phyloP scores from a whole-genome alignment of 495 filamentous ascomycete species.

The Daldinia grandis region DNA sequence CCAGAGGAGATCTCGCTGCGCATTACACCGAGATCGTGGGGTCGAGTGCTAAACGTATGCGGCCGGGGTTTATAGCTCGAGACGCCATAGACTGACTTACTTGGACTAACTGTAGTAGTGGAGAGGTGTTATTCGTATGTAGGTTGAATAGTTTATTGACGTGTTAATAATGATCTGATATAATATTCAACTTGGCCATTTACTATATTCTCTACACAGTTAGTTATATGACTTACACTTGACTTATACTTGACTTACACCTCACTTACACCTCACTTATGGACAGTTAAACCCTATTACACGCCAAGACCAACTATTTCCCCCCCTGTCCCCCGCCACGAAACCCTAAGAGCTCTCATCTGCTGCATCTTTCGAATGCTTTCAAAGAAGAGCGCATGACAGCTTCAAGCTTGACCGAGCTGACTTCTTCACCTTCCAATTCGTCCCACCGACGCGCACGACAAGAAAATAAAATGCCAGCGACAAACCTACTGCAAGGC shows the following conservation, averaged over 20 bases:
- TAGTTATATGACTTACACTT: too few relatives aligned
- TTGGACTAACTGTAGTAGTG: neutral
- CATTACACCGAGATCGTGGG: conserved; percentile 43
- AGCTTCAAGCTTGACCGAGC: conserved; percentile 8
- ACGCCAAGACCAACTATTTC: neutral
- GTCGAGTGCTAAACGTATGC: conserved; percentile 20
- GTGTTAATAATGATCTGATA: too few relatives aligned
- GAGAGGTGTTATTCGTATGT: neutral
- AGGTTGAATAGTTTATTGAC: neutral
- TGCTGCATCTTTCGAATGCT: neutral
- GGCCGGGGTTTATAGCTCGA: conserved; percentile 12
- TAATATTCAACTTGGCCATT: too few relatives aligned
- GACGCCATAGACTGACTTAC: neutral
- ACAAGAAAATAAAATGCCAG: conserved; percentile 51
- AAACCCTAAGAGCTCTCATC: conserved; percentile 7
- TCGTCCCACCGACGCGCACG: conserved; percentile 10
- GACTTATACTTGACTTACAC: too few relatives aligned
- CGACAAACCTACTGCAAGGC: conserved; percentile 64
- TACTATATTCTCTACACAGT: too few relatives aligned
- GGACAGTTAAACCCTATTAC: neutral
- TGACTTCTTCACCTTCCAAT: conserved; percentile 12
- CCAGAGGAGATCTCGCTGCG: conserved; percentile 27
- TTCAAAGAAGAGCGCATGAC: neutral
- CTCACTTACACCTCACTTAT: too few relatives aligned
- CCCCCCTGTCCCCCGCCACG: neutral